Conservation (phyloP, 2,329 filamentous ascomycete genomes). For the Fusarium oxysporum region DNA sequence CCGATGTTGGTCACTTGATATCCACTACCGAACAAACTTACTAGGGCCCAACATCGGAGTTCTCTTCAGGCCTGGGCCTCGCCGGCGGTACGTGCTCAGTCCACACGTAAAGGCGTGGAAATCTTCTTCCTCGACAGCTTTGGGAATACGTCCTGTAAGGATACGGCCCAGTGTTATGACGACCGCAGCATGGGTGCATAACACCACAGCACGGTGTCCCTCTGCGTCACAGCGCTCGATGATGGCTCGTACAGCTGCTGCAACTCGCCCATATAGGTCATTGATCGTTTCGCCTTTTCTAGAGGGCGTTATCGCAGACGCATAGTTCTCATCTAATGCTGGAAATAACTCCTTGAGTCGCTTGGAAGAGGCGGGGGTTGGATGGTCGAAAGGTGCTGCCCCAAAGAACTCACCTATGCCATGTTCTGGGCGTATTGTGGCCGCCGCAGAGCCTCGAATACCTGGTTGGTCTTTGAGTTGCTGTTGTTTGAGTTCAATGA, state of each 20-base stretch:
- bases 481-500: slow-evolving; percentile 60
- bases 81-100: slow-evolving; percentile 71
- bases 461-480: slow-evolving; percentile 21
- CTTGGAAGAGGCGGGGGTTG: slow-evolving; percentile 74
- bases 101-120: slow-evolving; percentile 89
- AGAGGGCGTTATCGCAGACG: slow-evolving; percentile 74
- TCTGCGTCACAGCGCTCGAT: slow-evolving; percentile 79
- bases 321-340: slow-evolving; percentile 67
- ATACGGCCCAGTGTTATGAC: slow-evolving; percentile 88
- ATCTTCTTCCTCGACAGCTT: slow-evolving; percentile 78
- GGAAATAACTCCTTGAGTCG: slow-evolving; percentile 77
- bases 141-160: slow-evolving; percentile 82
- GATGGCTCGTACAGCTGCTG: slow-evolving; percentile 75
- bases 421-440: slow-evolving; percentile 65
- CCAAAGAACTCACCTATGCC: slow-evolving; percentile 91
- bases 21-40: slow-evolving; percentile 28
- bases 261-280: slow-evolving; percentile 83
- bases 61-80: slow-evolving; percentile 18
- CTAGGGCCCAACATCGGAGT: slow-evolving; percentile 13
- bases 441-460: slow-evolving; percentile 34
- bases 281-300: slow-evolving; percentile 80
- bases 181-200: slow-evolving; percentile 91
- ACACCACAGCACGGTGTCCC: slow-evolving; percentile 75
- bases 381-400: slow-evolving; percentile 85
- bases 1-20: slow-evolving; percentile 13